These are phyloP conservation scores for Daldinia caldariorum DNA, from an alignment of 495 filamentous ascomycete species.

Conservation along the genomic window DNA sequence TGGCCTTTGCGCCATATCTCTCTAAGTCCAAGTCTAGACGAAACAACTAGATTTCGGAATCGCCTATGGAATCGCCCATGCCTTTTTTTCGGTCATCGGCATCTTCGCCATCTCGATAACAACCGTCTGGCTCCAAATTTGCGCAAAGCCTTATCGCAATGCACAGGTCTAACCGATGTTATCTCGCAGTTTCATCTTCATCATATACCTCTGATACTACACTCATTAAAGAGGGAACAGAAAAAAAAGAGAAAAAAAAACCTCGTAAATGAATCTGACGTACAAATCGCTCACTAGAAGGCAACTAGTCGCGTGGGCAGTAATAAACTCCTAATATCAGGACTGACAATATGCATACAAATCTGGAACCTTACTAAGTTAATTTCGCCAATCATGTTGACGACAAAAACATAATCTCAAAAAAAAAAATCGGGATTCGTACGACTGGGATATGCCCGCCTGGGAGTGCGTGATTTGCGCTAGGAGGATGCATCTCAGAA, in stretches of 20 bases:
- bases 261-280: conserved; percentile 5
- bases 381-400: conserved; percentile 43
- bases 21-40: conserved; percentile 15
- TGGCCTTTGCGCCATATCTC: conserved; percentile 13
- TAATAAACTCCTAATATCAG: conserved; percentile 19
- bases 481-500: conserved; percentile 29
- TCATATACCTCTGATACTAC: not conserved
- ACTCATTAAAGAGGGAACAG: not conserved
- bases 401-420: conserved; percentile 39
- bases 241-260: conserved; percentile 4
- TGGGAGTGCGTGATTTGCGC: conserved; percentile 46
- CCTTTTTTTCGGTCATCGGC: conserved; percentile 41
- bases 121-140: conserved; percentile 16
- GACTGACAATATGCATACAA: conserved; percentile 19
- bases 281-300: conserved; percentile 26
- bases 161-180: not conserved
- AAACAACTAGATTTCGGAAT: conserved; percentile 22
- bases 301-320: conserved; percentile 43
- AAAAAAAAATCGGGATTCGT: conserved; percentile 42
- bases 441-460: conserved; percentile 36
- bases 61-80: conserved; percentile 8
- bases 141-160: conserved; percentile 11
- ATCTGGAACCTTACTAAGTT: conserved; percentile 29
- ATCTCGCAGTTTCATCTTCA: conserved; percentile 9
- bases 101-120: conserved; percentile 33